Conservation (phyloP, 331 rosid species). For the Dryas integrifolia region DNA sequence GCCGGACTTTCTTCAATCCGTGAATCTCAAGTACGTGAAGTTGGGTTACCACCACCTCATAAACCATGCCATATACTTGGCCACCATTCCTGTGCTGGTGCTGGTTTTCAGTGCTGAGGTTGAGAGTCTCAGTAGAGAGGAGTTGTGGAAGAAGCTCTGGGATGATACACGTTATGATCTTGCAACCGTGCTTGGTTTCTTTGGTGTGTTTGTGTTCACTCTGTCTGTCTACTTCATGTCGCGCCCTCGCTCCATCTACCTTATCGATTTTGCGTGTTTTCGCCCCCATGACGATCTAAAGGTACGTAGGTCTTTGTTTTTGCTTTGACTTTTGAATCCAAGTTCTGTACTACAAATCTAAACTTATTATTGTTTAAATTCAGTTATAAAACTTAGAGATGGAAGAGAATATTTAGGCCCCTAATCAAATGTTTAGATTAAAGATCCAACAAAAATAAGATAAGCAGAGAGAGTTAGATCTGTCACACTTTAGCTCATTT, state of each 20-base stretch:
- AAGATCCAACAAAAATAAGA: too few relatives aligned
- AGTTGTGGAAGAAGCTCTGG: conserved; percentile 86
- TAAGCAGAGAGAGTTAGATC: too few relatives aligned
- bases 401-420: too few relatives aligned
- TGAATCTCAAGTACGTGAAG: conserved; percentile 90
- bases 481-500: too few relatives aligned
- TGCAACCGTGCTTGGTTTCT: conserved; percentile 69
- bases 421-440: too few relatives aligned
- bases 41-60: conserved; percentile 86
- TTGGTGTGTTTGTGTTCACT: conserved; percentile 75
- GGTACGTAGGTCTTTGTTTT: conserved; percentile 31
- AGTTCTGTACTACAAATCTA: too few relatives aligned
- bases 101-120: conserved; percentile 86
- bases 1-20: conserved; percentile 89
- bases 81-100: conserved; percentile 70
- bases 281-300: conserved; percentile 69
- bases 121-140: conserved; percentile 70
- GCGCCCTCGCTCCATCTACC: conserved; percentile 79
- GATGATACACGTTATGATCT: conserved; percentile 79
- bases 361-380: too few relatives aligned
- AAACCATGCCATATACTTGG: conserved; percentile 79
- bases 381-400: too few relatives aligned
- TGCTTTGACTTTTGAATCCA: background rate
- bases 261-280: conserved; percentile 75
- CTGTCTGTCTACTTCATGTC: conserved; percentile 88